phyloP scores from a whole-genome alignment of 371 early-diverging fungal genomes.

The Mucor irregularis region DNA sequence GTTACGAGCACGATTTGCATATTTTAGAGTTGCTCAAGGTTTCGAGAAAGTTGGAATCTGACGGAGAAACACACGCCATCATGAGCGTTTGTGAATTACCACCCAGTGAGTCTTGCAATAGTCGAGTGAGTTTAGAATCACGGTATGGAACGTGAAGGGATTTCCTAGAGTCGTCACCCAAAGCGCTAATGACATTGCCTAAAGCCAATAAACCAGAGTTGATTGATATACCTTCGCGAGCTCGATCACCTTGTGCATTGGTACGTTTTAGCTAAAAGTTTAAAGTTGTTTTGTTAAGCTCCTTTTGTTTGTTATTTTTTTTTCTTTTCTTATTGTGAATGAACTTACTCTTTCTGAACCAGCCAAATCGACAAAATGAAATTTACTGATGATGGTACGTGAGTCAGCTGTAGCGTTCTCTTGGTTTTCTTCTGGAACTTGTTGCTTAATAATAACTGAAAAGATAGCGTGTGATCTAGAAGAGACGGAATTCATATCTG shows the following conservation, averaged over 20 bases:
- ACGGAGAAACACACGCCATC: constrained; percentile 89
- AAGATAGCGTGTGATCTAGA: constrained; percentile 99
- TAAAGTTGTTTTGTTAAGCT: too few relatives aligned
- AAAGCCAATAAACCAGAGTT: constrained; percentile 96
- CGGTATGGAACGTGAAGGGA: constrained; percentile 89
- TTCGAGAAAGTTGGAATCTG: constrained; percentile 80
- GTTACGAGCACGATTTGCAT: constrained; percentile 86
- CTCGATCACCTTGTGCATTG: constrained; percentile 80
- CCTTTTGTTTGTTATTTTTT: background rate
- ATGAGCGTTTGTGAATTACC: constrained; percentile 91
- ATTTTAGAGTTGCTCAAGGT: constrained; percentile 90
- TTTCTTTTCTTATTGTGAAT: background rate
- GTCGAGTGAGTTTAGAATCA: constrained; percentile 86
- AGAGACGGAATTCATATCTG: constrained; percentile 96
- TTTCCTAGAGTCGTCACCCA: constrained; percentile 81
- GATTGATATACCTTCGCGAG: constrained; percentile 97
- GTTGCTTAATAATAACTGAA: constrained; percentile 76
- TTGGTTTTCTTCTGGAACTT: constrained; percentile 23
- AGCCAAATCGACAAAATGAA: constrained; percentile 97
- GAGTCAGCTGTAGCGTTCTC: constrained; percentile 5
- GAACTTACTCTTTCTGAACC: constrained; percentile 62
- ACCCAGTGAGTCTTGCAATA: constrained; percentile 95
- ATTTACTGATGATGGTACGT: constrained; percentile 68
- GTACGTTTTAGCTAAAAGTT: constrained; percentile 43
- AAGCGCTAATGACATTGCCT: constrained; percentile 98